Evolutionary conservation across 805 yeast genomes (phyloP).

Genomic region (Zygotorulaspora sp.): DNA sequence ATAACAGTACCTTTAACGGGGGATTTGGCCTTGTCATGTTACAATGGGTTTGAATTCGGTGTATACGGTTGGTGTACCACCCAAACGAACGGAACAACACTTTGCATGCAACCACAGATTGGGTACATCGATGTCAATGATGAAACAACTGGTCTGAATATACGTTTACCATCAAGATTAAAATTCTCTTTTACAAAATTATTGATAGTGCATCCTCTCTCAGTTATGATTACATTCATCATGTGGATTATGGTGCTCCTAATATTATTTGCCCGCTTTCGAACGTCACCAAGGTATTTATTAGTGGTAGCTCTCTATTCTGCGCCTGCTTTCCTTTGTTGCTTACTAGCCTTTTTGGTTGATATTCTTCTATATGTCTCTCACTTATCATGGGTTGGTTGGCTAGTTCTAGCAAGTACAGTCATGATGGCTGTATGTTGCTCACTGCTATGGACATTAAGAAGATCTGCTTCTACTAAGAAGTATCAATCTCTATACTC

Average conservation of each 20-base stretch:
- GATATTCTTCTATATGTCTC: constrained; percentile 78
- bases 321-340: constrained; percentile 61
- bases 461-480: constrained; percentile 51
- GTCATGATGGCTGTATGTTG: constrained; percentile 60
- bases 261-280: constrained; percentile 38
- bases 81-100: background rate
- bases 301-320: constrained; percentile 54
- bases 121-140: constrained; percentile 25
- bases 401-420: constrained; percentile 73
- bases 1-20: constrained; percentile 57
- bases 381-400: constrained; percentile 74
- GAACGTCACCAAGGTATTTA: constrained; percentile 40
- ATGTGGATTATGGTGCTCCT: constrained; percentile 40
- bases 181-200: constrained; percentile 55
- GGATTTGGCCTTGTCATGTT: constrained; percentile 46
- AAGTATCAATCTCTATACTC: constrained; percentile 20
- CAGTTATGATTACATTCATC: constrained; percentile 50
- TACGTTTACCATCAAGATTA: constrained; percentile 55
- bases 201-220: constrained; percentile 63
- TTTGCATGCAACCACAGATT: constrained; percentile 20
- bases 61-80: constrained; percentile 62
- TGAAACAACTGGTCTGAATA: constrained; percentile 36
- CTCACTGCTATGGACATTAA: constrained; percentile 63
- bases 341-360: constrained; percentile 71
- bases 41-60: constrained; percentile 52